A percentile compares a stretch with the other conserved stretches of the same genome.
Conservation (phyloP, 164 flowering plant genomes). For the Tetrastigma voinierianum region DNA sequence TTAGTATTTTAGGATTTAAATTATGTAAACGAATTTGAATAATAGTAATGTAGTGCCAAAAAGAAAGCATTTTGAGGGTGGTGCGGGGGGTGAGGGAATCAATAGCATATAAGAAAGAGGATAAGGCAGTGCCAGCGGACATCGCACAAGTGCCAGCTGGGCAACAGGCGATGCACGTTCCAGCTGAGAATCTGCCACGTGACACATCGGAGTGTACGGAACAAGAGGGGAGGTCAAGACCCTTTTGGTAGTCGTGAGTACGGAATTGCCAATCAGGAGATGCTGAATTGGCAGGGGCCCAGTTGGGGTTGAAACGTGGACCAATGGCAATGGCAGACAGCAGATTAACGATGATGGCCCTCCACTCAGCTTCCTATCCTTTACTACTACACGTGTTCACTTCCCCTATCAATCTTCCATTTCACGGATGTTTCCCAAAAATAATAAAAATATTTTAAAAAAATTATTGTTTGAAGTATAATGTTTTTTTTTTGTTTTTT, state of each 20-base stretch:
- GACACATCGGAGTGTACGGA: neutral
- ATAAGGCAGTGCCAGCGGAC: neutral
- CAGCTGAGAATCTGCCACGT: neutral
- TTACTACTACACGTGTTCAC: too few species aligned
- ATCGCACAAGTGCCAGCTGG: conserved; percentile 2
- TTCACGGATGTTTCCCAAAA: too few species aligned
- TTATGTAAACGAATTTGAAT: too few species aligned
- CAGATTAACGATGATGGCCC: neutral
- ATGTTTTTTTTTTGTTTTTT: too few species aligned
- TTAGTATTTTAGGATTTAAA: too few species aligned
- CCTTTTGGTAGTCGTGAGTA: neutral
- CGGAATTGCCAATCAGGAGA: neutral
- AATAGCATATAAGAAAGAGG: neutral
- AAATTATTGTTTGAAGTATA: too few species aligned
- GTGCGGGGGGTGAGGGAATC: neutral
- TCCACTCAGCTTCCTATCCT: too few species aligned
- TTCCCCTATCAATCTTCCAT: too few species aligned
- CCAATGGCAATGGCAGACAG: neutral
- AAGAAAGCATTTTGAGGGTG: too few species aligned
- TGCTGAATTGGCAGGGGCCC: neutral
- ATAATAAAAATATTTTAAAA: too few species aligned
- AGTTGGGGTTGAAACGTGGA: neutral
- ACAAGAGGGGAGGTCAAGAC: neutral
- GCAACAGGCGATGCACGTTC: neutral
- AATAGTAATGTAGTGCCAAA: too few species aligned